Evolutionary conservation across 768 basidiomycete species (phyloP), one percentile per base, ranked within the genome.

Genomic region (Boletus rubroflammeus): DNA sequence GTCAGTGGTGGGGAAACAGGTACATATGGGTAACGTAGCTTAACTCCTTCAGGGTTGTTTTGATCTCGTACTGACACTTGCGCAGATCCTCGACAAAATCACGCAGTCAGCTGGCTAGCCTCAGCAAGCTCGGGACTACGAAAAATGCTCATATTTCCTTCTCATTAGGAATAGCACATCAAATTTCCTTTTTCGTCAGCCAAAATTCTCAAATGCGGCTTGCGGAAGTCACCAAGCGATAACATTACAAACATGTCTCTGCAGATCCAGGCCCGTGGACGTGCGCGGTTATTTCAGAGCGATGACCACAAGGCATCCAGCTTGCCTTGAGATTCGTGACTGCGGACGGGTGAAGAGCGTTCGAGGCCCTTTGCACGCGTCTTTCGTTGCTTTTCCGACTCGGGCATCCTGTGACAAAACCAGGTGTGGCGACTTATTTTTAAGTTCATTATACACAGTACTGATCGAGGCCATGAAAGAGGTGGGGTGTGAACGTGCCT

Each of bases 31-130:
- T 67, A 43, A 62, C 54, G 41, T 65, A 65, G 64, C 41, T 61
- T 70, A 68, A 60, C 68, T 71, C 60, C 67, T 65, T 69, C 67
- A 67, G 69, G 67, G 67, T 50, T 71, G 59, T 41, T 52, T 54
- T 60, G 59, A 71, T 67, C 34, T 51, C 54, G 56, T 61, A 45
- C 58, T 54, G 47, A n/a, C 47, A 47, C 35, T 7, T 31, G 59
- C 21, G 63, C 29, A 62, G 58, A 68, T 68, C 61, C 57, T 43
- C 35, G n/a, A 25, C 31, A 34, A 19, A 29, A 31, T 32, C 34
- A 32, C 19, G 48, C 51, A 47, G 43, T 26, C 17, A 25, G 35
- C 17, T 6, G 8, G 15, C 28, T n/a, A n/a, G n/a, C 29, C 8
- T 3, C 13, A 4, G 13, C 19, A 31, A 21, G 21, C 19, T 32